Conservation (phyloP, 352 stramenopile species). For the Phytopythium ostracodes region DNA sequence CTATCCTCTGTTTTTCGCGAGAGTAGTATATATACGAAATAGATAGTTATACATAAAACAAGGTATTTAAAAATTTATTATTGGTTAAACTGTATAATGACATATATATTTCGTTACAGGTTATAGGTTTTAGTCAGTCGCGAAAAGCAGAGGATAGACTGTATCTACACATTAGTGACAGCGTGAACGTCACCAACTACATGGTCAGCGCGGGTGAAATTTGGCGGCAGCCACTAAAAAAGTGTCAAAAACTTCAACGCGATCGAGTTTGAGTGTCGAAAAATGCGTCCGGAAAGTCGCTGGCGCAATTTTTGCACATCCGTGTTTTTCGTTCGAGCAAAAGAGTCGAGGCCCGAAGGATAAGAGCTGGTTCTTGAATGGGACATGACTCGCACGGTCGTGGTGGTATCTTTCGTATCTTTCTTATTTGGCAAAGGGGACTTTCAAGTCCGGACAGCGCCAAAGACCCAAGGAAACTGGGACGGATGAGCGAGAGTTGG, state of each 20-base stretch:
- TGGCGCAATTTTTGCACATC: slow-evolving; percentile 1
- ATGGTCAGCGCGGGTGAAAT: slow-evolving; percentile 3
- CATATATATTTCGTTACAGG: no score
- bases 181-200: not conserved
- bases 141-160: no score
- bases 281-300: not conserved
- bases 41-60: no score
- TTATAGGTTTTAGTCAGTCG: no score
- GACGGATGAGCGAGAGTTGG: not conserved
- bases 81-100: no score
- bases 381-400: slow-evolving; percentile 1
- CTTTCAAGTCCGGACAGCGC: not conserved
- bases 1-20: no score
- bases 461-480: not conserved
- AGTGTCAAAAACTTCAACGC: not conserved
- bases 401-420: slow-evolving; percentile 5
- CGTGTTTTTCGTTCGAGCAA: not conserved
- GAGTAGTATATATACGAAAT: no score
- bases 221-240: slow-evolving; percentile 2
- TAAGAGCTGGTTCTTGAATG: not conserved
- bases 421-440: not conserved
- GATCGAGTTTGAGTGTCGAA: not conserved
- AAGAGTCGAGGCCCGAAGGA: not conserved
- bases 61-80: no score
- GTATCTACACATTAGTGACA: not conserved